Percentiles rank a stretch among this genome's conserved stretches.
Conservation (phyloP, 148 eudicot species). For the Rhododendron simsii region DNA sequence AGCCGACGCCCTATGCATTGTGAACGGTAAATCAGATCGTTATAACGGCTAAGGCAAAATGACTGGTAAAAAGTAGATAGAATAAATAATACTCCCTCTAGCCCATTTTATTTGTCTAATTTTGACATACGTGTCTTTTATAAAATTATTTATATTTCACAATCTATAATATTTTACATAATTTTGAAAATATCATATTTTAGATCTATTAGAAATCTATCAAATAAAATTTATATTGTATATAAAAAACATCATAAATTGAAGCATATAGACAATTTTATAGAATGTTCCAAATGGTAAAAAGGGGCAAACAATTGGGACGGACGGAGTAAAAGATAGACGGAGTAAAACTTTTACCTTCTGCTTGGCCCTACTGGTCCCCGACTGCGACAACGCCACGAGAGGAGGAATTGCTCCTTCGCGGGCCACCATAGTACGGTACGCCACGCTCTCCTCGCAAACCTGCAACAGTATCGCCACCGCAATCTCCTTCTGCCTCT, state of each 20-base stretch:
- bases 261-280: too few relatives aligned
- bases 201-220: too few relatives aligned
- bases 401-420: slow-evolving; percentile 93
- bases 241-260: too few relatives aligned
- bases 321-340: not conserved
- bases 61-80: not conserved
- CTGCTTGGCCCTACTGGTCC: slow-evolving; percentile 72
- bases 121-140: too few relatives aligned
- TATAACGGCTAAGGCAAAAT: not conserved
- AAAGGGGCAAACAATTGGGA: too few relatives aligned
- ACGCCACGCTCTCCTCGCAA: slow-evolving; percentile 59
- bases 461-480: slow-evolving; percentile 60
- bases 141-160: too few relatives aligned
- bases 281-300: too few relatives aligned
- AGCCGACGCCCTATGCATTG: not conserved
- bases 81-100: too few relatives aligned
- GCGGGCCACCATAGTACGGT: slow-evolving; percentile 82
- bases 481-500: slow-evolving; percentile 81
- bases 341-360: slow-evolving; percentile 40
- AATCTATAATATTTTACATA: too few relatives aligned
- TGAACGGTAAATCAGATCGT: not conserved
- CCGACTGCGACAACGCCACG: slow-evolving; percentile 78
- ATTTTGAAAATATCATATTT: too few relatives aligned
- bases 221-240: too few relatives aligned
- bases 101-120: too few relatives aligned